phyloP scores from a whole-genome alignment of 2,329 filamentous ascomycete species.

The Neopestalotiopsis clavispora region DNA sequence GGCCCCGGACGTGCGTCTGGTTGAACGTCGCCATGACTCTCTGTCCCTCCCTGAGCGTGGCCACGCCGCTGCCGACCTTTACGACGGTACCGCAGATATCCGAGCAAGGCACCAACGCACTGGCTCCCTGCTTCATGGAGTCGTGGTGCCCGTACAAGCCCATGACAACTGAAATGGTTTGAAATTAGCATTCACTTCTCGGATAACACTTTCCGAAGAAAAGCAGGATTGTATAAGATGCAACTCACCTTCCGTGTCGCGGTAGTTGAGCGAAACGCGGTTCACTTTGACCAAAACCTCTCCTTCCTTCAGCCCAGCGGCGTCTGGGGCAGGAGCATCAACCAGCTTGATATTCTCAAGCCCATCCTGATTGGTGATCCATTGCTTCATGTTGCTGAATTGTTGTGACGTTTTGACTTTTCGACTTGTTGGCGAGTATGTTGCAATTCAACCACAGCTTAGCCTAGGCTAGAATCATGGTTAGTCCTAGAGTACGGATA shows the following conservation, averaged over 20 bases:
- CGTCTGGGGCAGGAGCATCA: constrained; percentile 48
- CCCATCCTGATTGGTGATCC: constrained; percentile 60
- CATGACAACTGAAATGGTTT: constrained; percentile 56
- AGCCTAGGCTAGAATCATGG: no score
- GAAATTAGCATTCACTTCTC: background rate
- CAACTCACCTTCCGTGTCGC: constrained; percentile 51
- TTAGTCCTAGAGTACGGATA: no score
- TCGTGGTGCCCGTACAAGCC: constrained; percentile 72
- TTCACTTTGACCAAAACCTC: constrained; percentile 57
- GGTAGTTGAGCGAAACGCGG: constrained; percentile 54
- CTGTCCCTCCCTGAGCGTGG: constrained; percentile 58
- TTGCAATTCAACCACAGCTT: background rate
- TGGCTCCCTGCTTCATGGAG: constrained; percentile 44
- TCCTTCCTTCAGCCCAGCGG: constrained; percentile 44
- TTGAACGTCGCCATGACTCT: constrained; percentile 72
- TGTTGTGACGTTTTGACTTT: background rate
- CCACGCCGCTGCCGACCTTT: constrained; percentile 49
- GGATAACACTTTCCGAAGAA: background rate
- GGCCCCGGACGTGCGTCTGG: constrained; percentile 61
- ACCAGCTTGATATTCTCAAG: constrained; percentile 55
- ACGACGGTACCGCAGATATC: constrained; percentile 72
- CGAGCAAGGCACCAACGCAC: constrained; percentile 65
- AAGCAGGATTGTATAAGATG: background rate
- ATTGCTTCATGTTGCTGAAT: constrained; percentile 47
- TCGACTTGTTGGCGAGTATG: background rate